Evolutionary conservation across 106 monocot species (phyloP).

Genomic region (Iris macrosiphon): DNA sequence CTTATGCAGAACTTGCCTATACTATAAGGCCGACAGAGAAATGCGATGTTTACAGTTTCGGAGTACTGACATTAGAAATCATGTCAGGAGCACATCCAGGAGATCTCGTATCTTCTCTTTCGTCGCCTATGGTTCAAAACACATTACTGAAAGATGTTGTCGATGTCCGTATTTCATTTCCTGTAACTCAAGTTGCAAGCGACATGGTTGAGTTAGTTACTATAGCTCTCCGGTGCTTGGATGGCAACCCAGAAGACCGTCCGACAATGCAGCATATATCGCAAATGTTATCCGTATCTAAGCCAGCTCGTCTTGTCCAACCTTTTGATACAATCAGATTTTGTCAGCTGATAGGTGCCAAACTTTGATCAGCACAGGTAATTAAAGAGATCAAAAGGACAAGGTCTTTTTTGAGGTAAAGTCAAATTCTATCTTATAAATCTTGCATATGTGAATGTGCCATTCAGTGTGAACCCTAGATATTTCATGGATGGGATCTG

Average conservation of each 20-base stretch:
- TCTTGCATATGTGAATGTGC: no score
- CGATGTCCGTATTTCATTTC: conserved; percentile 4
- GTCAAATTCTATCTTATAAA: no score
- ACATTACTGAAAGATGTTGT: conserved; percentile 2
- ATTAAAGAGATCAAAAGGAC: no score
- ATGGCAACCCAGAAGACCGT: background rate
- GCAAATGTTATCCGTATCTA: background rate
- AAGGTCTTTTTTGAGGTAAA: no score
- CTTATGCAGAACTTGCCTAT: background rate
- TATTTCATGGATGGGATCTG: no score
- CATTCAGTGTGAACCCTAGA: no score
- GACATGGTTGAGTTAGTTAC: background rate
- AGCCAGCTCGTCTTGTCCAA: no score
- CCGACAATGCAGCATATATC: conserved; percentile 13
- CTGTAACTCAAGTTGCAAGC: background rate
- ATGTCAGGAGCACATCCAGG: conserved; percentile 4
- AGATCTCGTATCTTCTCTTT: conserved; percentile 1
- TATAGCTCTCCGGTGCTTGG: conserved; percentile 5
- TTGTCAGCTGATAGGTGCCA: no score
- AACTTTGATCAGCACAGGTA: no score
- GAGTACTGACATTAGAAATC: conserved; percentile 2
- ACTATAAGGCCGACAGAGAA: no score
- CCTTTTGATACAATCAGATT: no score
- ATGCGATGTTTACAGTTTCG: conserved; percentile 5
- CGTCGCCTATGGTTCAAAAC: background rate